Conservation (phyloP, 768 basidiomycete genomes). For the Obba rivulosa region DNA sequence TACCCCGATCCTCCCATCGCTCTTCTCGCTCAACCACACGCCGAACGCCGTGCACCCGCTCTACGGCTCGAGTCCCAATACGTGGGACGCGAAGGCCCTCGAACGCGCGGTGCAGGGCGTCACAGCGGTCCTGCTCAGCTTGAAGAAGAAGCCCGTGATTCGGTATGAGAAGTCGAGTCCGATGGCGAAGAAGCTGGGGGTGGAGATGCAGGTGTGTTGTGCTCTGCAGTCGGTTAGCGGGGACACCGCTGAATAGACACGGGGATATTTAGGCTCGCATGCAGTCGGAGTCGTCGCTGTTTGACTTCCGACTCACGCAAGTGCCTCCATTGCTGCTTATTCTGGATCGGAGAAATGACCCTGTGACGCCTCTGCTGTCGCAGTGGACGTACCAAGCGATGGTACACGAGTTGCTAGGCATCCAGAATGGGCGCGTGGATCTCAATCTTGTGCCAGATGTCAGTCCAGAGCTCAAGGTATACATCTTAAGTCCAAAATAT, state of each 20-base stretch:
- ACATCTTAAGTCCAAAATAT: not conserved
- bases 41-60: slow-evolving; percentile 60
- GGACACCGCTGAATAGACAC: too few species aligned
- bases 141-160: slow-evolving; percentile 94
- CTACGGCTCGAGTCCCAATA: slow-evolving; percentile 65
- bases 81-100: slow-evolving; percentile 73
- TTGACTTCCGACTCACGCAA: slow-evolving; percentile 89
- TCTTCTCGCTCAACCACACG: slow-evolving; percentile 82
- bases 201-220: slow-evolving; percentile 70
- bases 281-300: slow-evolving; percentile 74
- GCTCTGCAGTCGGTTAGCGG: not conserved
- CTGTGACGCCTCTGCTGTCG: slow-evolving; percentile 90
- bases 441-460: slow-evolving; percentile 81
- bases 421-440: slow-evolving; percentile 91
- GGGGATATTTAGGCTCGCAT: slow-evolving; percentile 57
- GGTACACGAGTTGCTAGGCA: slow-evolving; percentile 94
- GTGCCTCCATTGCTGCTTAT: slow-evolving; percentile 87
- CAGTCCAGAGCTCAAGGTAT: slow-evolving; percentile 75
- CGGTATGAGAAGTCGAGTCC: slow-evolving; percentile 90
- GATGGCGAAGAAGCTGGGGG: slow-evolving; percentile 86
- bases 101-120: slow-evolving; percentile 78
- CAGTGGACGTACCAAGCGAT: slow-evolving; percentile 99
- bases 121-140: slow-evolving; percentile 79
- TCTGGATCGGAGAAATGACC: slow-evolving; percentile 93
- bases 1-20: slow-evolving; percentile 74